These are phyloP conservation scores for Saccharomycopsis guyanensis DNA, from an alignment of 805 yeast species.

Conservation along the genomic window DNA sequence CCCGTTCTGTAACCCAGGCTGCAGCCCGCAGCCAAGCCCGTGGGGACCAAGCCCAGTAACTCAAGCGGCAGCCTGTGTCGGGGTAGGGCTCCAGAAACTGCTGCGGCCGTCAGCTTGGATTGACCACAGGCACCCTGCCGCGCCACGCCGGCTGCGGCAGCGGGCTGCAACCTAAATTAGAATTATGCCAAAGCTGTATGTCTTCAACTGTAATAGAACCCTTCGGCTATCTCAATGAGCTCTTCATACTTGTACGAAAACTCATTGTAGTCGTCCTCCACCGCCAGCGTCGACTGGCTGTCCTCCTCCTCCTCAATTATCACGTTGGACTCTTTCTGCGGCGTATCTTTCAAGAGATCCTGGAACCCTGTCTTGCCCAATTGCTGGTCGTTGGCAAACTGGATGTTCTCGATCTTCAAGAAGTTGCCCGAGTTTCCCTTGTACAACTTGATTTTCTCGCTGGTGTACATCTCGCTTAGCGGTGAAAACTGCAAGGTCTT, in stretches of 20 bases:
- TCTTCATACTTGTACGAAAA: constrained; percentile 12
- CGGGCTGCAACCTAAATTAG: too few relatives aligned
- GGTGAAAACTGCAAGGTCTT: constrained; percentile 12
- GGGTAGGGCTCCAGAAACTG: too few relatives aligned
- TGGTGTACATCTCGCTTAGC: constrained; percentile 3
- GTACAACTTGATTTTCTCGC: not conserved
- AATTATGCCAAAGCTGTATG: too few relatives aligned
- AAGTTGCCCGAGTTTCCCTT: not conserved
- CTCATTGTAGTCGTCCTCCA: constrained; percentile 1
- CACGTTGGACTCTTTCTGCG: not conserved
- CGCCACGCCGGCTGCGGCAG: not conserved
- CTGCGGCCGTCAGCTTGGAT: too few relatives aligned
- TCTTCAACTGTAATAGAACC: constrained; percentile 8
- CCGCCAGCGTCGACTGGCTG: not conserved
- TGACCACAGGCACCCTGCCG: not conserved
- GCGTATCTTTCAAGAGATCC: not conserved
- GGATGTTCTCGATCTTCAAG: constrained; percentile 2
- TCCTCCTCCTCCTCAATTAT: not conserved
- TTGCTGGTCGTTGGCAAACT: not conserved
- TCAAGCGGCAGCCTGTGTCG: too few relatives aligned
- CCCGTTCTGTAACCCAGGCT: too few relatives aligned
- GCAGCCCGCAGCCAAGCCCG: too few relatives aligned
- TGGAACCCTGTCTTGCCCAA: not conserved
- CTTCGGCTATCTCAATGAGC: constrained; percentile 7
- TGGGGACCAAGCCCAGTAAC: too few relatives aligned